Base-by-base conservation (phyloP, 805 yeast species). In the Brettanomyces bruxellensis region DNA sequence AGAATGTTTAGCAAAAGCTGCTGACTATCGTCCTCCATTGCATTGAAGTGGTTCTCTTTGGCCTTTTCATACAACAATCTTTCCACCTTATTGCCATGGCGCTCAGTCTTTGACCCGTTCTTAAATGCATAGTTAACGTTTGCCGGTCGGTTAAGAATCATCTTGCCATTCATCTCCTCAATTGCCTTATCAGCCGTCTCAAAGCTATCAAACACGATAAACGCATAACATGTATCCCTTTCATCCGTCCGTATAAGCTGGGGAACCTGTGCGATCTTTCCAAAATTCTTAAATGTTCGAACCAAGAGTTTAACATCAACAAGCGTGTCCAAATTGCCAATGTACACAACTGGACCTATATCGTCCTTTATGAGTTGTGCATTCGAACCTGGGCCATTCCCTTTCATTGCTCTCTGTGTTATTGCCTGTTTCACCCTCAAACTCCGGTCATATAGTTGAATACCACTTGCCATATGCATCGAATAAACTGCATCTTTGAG, bases 71-170 rank as follows among this genome's bases (percentile, higher is more conserved):
- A 90, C 46, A 89, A 69, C 45, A 74, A 51, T 54, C 96, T 70
- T 59, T 90, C 96, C 0, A 79, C 78, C 36, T 72, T 73, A 54
- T 83, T 90, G n/a, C 96, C 96, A 55, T 86, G 95, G 42, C 75
- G 71, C 18, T 78, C 78, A 7, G 47, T 53, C 48, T 74, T 71
- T 18, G 70, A 74, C 45, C 69, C 77, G 47, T 76, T 78, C 62
- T 86, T 87, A 56, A 71, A 79, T 0, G 96, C 93, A 59, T 88
- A 89, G 32, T 76, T 75, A 2, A 90, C 68, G 2, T 64, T 61
- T 5, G 87, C 68, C 28, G 75, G 75, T 49, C 70, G 70, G 60
- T 86, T 88, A 78, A 86, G 77, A 13, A 93, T 66, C 47, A 76
- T 69, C 46, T 79, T 80, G 2, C 83, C 82, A 53, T 86, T 71